phyloP scores from a whole-genome alignment of 2,329 filamentous ascomycete species.

The Claviceps paspali region DNA sequence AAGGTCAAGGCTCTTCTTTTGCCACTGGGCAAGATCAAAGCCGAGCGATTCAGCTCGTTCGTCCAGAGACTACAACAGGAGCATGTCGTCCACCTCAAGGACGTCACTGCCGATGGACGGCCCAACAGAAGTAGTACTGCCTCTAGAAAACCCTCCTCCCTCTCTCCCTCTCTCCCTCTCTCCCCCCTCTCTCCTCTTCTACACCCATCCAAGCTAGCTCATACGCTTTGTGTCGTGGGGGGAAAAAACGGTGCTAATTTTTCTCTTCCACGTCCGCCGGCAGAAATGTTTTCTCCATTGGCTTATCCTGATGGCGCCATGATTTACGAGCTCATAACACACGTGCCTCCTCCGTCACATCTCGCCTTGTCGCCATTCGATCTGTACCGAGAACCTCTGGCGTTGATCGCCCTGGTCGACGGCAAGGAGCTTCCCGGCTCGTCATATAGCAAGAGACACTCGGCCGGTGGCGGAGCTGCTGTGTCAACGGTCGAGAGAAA shows the following conservation, averaged over 20 bases:
- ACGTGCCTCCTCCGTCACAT: slow-evolving; percentile 65
- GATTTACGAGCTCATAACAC: slow-evolving; percentile 74
- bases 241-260: slow-evolving; percentile 9
- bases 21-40: slow-evolving; percentile 74
- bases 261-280: not conserved
- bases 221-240: not conserved
- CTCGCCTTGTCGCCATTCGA: slow-evolving; percentile 77
- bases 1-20: slow-evolving; percentile 77
- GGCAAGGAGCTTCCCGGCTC: slow-evolving; percentile 49
- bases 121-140: slow-evolving; percentile 60
- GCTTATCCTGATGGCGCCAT: slow-evolving; percentile 76
- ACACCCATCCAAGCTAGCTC: not conserved
- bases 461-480: slow-evolving; percentile 30
- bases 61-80: slow-evolving; percentile 63
- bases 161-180: not conserved
- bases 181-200: not conserved
- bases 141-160: not conserved
- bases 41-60: slow-evolving; percentile 65
- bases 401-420: slow-evolving; percentile 74
- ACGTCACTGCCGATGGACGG: slow-evolving; percentile 71
- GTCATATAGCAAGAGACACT: slow-evolving; percentile 38
- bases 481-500: slow-evolving; percentile 39
- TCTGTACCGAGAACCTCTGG: slow-evolving; percentile 69
- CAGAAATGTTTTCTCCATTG: slow-evolving; percentile 87
- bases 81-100: slow-evolving; percentile 68